Base-by-base conservation (phyloP, 495 filamentous ascomycete genomes). In the Bacidia gigantensis region DNA sequence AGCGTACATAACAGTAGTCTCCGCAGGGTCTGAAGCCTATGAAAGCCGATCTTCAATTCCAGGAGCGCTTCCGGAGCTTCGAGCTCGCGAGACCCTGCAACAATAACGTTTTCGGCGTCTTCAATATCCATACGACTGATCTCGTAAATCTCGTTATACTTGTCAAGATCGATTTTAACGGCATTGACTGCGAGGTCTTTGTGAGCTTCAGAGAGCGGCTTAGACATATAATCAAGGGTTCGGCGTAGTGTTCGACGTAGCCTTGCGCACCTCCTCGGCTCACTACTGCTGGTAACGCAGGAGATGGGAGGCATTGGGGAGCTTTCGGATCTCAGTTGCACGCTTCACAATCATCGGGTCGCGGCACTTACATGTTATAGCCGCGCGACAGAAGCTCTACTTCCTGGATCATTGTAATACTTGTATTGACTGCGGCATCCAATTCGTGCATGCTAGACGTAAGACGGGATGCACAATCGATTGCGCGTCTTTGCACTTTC, bases 301-400 rank as follows among this genome's bases (percentile, higher is more conserved):
- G 87, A n/a, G 51, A 94, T 82, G 39, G 89, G 89, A 1, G 89
- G 86, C 12, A 95, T 69, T 17, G 89, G 87, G 12, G 79, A 84
- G 66, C 86, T 89, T 74, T 86, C 89, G 59, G 26, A 52, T 44
- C 17, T 45, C 50, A 41, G 62, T 82, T 67, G 29, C 14, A 7
- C 29, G 29, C 29, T 35, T 7, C 29, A 35, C 5, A 14, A 14
- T 14, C 29, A 7, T 35, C 29, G 29, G 5, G 14, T 14, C 5
- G 29, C 7, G 24, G 43, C 25, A 64, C 80, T 70, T 68, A 90
- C 87, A 98, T 78, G 64, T 86, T 77, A 64, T 97, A 98, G 46
- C 92, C 92, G 58, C 90, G 78, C 38, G 90, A 90, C 11, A 97
- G 90, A 46, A 97, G 73, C 67, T 97, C 92, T 18, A 97, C 90